Evolutionary conservation across 352 stramenopile species (phyloP).

Genomic region (Phytophthora aleatoria): DNA sequence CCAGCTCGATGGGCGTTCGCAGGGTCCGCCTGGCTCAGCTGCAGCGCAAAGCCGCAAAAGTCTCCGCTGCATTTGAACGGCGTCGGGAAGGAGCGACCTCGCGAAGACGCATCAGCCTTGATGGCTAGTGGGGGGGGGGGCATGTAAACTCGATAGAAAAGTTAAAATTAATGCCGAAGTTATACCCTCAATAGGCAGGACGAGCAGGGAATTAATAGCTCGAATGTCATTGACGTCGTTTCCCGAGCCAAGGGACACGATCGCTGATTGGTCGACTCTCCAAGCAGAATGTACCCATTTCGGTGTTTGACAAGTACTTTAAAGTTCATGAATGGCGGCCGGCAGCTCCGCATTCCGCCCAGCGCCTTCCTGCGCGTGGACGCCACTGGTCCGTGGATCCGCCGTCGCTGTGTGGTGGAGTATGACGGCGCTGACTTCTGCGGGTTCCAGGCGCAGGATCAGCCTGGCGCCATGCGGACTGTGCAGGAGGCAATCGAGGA

Average conservation of each 20-base stretch:
- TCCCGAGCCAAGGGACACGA: conserved; percentile 18
- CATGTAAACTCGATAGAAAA: conserved; percentile 14
- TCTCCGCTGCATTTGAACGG: conserved; percentile 82
- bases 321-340: conserved; percentile 15
- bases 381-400: conserved; percentile 18
- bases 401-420: conserved; percentile 51
- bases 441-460: conserved; percentile 85
- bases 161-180: neutral
- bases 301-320: conserved; percentile 7
- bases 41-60: conserved; percentile 66
- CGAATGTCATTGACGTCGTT: too few relatives aligned
- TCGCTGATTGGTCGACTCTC: conserved; percentile 21
- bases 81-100: conserved; percentile 50
- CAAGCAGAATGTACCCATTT: conserved; percentile 15
- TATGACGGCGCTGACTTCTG: conserved; percentile 84
- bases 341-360: conserved; percentile 44
- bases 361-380: conserved; percentile 52
- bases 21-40: conserved; percentile 29
- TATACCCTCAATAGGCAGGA: too few relatives aligned
- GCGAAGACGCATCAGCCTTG: conserved; percentile 11
- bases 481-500: conserved; percentile 81
- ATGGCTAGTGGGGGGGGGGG: conserved; percentile 10
- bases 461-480: conserved; percentile 48
- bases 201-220: too few relatives aligned
- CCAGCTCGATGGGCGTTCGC: conserved; percentile 7